Conservation (phyloP, 1,139 yeast genomes). For the Hanseniaspora sp. region DNA sequence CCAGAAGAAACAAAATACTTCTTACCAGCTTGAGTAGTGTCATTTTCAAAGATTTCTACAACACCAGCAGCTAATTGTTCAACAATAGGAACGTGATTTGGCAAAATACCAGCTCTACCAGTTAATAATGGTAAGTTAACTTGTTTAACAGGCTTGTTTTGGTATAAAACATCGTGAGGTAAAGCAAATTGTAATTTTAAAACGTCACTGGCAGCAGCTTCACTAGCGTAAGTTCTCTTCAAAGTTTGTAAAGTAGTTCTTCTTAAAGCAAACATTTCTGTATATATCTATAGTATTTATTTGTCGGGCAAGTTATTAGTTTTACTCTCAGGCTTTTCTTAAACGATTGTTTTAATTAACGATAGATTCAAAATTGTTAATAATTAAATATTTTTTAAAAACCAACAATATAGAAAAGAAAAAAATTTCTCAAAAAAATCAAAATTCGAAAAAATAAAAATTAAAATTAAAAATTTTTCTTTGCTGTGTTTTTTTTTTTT, state of each 20-base stretch:
- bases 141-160: constrained; percentile 45
- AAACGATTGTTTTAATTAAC: too few species aligned
- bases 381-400: too few species aligned
- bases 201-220: constrained; percentile 66
- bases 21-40: constrained; percentile 52
- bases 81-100: constrained; percentile 95
- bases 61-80: constrained; percentile 97
- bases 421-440: too few species aligned
- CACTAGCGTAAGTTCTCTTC: constrained; percentile 62
- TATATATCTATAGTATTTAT: background rate
- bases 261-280: constrained; percentile 39
- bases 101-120: constrained; percentile 95
- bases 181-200: constrained; percentile 83
- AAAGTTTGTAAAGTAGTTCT: constrained; percentile 48
- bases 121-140: constrained; percentile 93
- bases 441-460: too few species aligned
- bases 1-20: constrained; percentile 91
- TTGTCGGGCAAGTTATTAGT: background rate
- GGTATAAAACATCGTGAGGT: constrained; percentile 53
- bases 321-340: too few species aligned
- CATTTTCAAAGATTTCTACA: constrained; percentile 73
- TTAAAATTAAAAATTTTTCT: too few species aligned
- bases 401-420: too few species aligned
- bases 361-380: too few species aligned
- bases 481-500: too few species aligned